A percentile compares a stretch with the other conserved stretches of the same genome.
These are phyloP conservation scores for Alternaria rosae DNA, from an alignment of 2,329 filamentous ascomycete genomes.

Conservation along the genomic window DNA sequence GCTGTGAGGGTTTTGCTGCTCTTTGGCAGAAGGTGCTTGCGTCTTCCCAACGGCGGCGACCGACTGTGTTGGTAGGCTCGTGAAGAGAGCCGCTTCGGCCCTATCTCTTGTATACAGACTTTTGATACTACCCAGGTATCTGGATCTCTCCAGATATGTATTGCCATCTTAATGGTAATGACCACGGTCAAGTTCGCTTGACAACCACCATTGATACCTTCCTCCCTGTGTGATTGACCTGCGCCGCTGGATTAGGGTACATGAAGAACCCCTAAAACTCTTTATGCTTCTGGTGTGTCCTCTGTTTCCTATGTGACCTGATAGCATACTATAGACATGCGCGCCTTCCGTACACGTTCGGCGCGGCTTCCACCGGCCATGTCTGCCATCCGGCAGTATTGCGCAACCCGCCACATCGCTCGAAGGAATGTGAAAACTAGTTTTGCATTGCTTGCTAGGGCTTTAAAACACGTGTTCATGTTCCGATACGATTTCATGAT, in stretches of 20 bases:
- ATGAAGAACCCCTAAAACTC: too few species aligned
- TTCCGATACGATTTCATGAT: accelerated
- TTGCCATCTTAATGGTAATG: not conserved
- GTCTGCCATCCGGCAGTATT: not conserved
- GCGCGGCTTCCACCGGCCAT: not conserved
- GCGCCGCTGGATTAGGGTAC: too few species aligned
- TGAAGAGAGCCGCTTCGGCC: not conserved
- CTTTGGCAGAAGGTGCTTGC: not conserved
- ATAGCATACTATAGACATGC: not conserved
- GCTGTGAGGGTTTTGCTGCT: not conserved
- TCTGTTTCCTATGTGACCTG: not conserved
- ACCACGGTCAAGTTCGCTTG: not conserved
- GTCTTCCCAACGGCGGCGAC: not conserved
- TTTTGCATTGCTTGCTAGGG: accelerated
- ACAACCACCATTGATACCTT: not conserved
- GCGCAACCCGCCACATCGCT: not conserved
- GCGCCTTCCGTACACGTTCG: not conserved
- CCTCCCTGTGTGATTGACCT: not conserved
- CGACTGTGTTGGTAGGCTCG: not conserved
- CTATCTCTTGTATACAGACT: not conserved
- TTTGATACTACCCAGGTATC: not conserved
- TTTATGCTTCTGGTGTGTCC: too few species aligned
- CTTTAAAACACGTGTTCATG: accelerated
- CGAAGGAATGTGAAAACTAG: not conserved
- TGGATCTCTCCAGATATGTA: not conserved